Evolutionary conservation across 164 flowering plant genomes (phyloP).

Genomic region (Vitis cinerea): DNA sequence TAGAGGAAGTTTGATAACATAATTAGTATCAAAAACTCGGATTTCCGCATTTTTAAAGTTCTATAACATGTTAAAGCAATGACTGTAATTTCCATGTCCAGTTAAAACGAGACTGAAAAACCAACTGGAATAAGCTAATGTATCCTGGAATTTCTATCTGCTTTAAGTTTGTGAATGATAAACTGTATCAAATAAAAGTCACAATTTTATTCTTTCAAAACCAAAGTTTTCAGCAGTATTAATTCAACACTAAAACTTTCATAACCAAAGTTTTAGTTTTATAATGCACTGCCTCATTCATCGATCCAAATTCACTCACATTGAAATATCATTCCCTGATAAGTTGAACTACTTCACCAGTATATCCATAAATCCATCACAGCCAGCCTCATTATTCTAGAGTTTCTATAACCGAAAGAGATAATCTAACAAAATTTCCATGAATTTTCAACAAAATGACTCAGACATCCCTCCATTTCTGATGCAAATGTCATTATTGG

Average conservation of each 20-base stretch:
- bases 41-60: too few species aligned
- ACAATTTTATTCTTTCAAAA: too few species aligned
- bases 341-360: neutral
- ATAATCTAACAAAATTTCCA: neutral
- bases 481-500: neutral
- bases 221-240: neutral
- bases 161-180: too few species aligned
- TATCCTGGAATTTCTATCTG: too few species aligned
- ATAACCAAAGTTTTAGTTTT: neutral
- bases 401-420: neutral
- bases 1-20: too few species aligned
- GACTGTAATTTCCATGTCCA: too few species aligned
- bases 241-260: neutral
- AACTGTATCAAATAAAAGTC: too few species aligned
- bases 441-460: too few species aligned
- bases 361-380: neutral
- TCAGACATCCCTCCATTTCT: neutral
- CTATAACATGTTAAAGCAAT: too few species aligned
- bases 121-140: too few species aligned
- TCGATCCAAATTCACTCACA: neutral
- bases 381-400: neutral
- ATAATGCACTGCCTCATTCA: neutral
- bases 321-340: neutral
- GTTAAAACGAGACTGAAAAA: too few species aligned
- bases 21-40: too few species aligned